phyloP scores from a whole-genome alignment of 306 rosid genomes.

The Hippophae tibetana region DNA sequence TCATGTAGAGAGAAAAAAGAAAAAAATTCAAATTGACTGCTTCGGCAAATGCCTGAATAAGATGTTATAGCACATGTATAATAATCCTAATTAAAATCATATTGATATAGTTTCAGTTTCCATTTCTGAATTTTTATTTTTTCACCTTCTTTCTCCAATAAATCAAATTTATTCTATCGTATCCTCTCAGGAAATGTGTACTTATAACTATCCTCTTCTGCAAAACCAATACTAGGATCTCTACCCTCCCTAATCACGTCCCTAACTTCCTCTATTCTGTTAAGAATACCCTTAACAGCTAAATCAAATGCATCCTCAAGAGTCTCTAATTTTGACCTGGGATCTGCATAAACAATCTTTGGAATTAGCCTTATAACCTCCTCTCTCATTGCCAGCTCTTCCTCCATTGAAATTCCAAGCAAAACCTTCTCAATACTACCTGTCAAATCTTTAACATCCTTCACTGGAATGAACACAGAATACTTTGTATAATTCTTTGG shows the following conservation, averaged over 20 bases:
- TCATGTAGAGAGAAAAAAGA: too few relatives aligned
- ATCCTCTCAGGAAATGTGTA: constrained; percentile 43
- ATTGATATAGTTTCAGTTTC: too few relatives aligned
- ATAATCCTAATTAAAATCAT: too few relatives aligned
- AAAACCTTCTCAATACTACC: constrained; percentile 44
- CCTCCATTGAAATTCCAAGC: constrained; percentile 39
- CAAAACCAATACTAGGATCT: constrained; percentile 79
- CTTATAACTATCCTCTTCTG: constrained; percentile 71
- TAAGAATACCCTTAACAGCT: constrained; percentile 56
- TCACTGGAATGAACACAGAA: constrained; percentile 69
- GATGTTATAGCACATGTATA: too few relatives aligned
- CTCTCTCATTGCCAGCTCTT: constrained; percentile 57
- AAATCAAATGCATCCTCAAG: constrained; percentile 73
- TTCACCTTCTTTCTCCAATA: too few relatives aligned
- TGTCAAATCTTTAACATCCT: constrained; percentile 40
- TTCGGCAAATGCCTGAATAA: too few relatives aligned
- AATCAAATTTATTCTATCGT: background rate
- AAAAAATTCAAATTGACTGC: too few relatives aligned
- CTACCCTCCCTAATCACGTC: constrained; percentile 42
- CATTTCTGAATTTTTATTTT: too few relatives aligned
- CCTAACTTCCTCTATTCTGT: constrained; percentile 55
- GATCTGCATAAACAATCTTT: constrained; percentile 59
- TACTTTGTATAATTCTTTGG: constrained; percentile 49
- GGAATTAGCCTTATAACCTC: constrained; percentile 65
- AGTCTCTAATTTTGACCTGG: constrained; percentile 30